phyloP scores from a whole-genome alignment of 495 filamentous ascomycete species.

The Pseudomonodictys pantanalensis region DNA sequence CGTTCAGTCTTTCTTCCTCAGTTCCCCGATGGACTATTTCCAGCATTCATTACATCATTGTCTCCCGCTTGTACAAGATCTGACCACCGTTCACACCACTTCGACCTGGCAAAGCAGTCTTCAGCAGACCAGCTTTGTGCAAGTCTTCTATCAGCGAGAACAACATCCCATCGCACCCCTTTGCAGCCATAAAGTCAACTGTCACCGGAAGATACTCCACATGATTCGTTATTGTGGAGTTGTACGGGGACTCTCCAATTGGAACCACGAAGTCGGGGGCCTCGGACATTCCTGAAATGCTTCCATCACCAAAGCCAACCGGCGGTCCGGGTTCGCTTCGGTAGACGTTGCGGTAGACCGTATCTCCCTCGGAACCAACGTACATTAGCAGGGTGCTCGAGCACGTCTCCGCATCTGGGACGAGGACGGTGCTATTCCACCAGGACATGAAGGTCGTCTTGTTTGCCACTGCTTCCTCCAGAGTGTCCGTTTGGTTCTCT shows the following conservation, averaged over 20 bases:
- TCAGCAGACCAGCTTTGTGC: constrained; percentile 50
- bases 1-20: too few species aligned
- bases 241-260: constrained; percentile 53
- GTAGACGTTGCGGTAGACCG: constrained; percentile 41
- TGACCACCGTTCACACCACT: constrained; percentile 37
- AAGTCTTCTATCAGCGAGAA: constrained; percentile 55
- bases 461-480: constrained; percentile 45
- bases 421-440: constrained; percentile 50
- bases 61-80: constrained; percentile 31
- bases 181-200: constrained; percentile 57
- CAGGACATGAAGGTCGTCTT: constrained; percentile 54
- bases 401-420: constrained; percentile 42
- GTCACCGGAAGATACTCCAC: constrained; percentile 59
- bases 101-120: constrained; percentile 45
- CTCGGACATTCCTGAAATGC: constrained; percentile 50
- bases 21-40: too few species aligned
- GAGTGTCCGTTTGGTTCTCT: constrained; percentile 41
- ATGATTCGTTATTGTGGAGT: constrained; percentile 52
- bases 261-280: constrained; percentile 58
- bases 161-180: constrained; percentile 62
- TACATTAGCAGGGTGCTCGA: constrained; percentile 46
- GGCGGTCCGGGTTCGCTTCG: constrained; percentile 37
- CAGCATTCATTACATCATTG: neutral
- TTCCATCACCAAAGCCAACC: constrained; percentile 46
- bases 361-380: constrained; percentile 21